A percentile compares a stretch with the other conserved stretches of the same genome.
Evolutionary conservation across 2,329 filamentous ascomycete genomes (phyloP).

Genomic region (Septoria linicola): DNA sequence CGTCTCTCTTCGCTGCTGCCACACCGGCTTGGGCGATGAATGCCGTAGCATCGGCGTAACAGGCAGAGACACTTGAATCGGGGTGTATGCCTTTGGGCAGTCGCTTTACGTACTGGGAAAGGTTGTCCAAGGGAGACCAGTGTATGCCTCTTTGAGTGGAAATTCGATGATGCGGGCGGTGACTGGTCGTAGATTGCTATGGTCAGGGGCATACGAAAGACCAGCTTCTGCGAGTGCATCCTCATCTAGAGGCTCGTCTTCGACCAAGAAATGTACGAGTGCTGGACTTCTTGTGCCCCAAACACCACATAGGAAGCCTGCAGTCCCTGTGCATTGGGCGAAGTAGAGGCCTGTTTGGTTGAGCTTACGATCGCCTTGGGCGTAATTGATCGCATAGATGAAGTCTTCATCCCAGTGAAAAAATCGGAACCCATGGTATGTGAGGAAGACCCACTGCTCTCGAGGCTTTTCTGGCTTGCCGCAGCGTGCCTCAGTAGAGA

Average conservation of each 20-base stretch:
- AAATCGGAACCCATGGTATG: conserved; percentile 10
- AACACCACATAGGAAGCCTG: conserved; percentile 22
- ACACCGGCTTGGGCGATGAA: too few species aligned
- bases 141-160: conserved; percentile 20
- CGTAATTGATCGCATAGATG: conserved; percentile 16
- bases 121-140: conserved; percentile 14
- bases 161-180: conserved; percentile 26
- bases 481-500: neutral
- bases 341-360: conserved; percentile 22
- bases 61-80: too few species aligned
- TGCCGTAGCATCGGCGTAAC: too few species aligned
- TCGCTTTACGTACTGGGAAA: too few species aligned
- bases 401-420: conserved; percentile 19
- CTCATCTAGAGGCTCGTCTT: conserved; percentile 14
- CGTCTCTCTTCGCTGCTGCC: too few species aligned
- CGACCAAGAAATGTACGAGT: conserved; percentile 24
- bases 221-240: conserved; percentile 9
- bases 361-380: conserved; percentile 16
- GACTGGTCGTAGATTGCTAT: conserved; percentile 13
- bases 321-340: conserved; percentile 19
- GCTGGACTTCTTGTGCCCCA: conserved; percentile 22
- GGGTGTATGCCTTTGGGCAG: too few species aligned
- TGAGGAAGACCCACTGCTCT: conserved; percentile 22
- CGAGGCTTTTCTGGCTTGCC: conserved; percentile 11
- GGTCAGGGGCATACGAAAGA: conserved; percentile 10